Evolutionary conservation across 2,329 filamentous ascomycete genomes (phyloP).

Genomic region (Macroventuria anomochaeta): DNA sequence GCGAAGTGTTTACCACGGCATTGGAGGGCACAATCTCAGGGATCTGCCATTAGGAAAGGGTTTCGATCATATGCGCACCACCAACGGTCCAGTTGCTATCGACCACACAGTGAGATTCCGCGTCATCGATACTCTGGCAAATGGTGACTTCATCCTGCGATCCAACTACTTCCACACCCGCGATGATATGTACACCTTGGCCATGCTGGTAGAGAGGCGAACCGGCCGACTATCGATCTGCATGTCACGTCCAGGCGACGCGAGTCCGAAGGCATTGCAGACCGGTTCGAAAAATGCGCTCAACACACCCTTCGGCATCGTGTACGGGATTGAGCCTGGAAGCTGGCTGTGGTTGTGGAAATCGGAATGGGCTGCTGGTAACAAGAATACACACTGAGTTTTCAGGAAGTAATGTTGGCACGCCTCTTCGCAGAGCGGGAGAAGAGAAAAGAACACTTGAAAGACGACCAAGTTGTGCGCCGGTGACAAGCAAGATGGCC

Average conservation of each 20-base stretch:
- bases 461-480: background rate
- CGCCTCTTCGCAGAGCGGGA: background rate
- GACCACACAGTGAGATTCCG: constrained; percentile 9
- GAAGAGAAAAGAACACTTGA: background rate
- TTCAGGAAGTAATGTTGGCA: background rate
- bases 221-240: constrained; percentile 13
- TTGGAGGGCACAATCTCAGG: constrained; percentile 11
- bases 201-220: constrained; percentile 7
- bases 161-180: constrained; percentile 19
- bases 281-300: constrained; percentile 6
- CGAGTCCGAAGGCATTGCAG: background rate
- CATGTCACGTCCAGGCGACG: constrained; percentile 6
- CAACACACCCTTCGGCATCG: constrained; percentile 19
- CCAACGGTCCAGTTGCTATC: background rate
- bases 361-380: constrained; percentile 4
- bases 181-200: constrained; percentile 9
- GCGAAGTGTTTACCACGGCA: constrained; percentile 19
- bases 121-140: background rate
- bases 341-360: constrained; percentile 25
- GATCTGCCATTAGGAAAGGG: background rate
- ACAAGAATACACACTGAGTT: background rate
- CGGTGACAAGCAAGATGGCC: too few species aligned
- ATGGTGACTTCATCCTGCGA: constrained; percentile 14
- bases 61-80: background rate
- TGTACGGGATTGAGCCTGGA: constrained; percentile 17